These are phyloP conservation scores for Trichophyton equinum DNA, from an alignment of 2,329 filamentous ascomycete species.

Conservation along the genomic window DNA sequence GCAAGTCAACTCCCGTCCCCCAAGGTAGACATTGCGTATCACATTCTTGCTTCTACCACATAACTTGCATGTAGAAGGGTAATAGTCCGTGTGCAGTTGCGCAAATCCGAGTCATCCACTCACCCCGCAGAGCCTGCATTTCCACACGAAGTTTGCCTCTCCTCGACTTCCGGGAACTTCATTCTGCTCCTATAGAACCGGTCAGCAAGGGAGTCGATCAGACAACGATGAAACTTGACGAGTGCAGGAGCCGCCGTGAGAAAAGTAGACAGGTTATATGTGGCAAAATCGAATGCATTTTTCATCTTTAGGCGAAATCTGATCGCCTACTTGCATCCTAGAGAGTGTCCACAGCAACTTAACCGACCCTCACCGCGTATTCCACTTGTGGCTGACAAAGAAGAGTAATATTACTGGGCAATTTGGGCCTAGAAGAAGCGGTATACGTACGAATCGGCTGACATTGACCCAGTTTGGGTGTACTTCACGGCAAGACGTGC, in stretches of 20 bases:
- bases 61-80: background rate
- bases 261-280: background rate
- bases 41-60: background rate
- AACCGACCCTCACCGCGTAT: background rate
- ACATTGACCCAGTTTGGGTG: conserved; percentile 79
- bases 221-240: background rate
- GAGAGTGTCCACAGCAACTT: background rate
- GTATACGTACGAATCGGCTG: conserved; percentile 66
- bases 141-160: conserved; percentile 99
- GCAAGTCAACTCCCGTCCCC: background rate
- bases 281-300: background rate
- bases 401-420: background rate
- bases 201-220: background rate
- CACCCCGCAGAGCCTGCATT: conserved; percentile 95
- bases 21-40: background rate
- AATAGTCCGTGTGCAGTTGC: background rate
- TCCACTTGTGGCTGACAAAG: background rate
- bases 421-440: background rate
- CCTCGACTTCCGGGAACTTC: conserved; percentile 87
- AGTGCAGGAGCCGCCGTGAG: background rate
- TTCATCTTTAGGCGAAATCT: background rate
- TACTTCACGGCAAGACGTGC: conserved; percentile 87
- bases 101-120: conserved; percentile 13
- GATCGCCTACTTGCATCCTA: background rate
- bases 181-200: conserved; percentile 56